These are phyloP conservation scores for Inonotus obliquus DNA, from an alignment of 1,284 basidiomycete genomes.

Conservation along the genomic window DNA sequence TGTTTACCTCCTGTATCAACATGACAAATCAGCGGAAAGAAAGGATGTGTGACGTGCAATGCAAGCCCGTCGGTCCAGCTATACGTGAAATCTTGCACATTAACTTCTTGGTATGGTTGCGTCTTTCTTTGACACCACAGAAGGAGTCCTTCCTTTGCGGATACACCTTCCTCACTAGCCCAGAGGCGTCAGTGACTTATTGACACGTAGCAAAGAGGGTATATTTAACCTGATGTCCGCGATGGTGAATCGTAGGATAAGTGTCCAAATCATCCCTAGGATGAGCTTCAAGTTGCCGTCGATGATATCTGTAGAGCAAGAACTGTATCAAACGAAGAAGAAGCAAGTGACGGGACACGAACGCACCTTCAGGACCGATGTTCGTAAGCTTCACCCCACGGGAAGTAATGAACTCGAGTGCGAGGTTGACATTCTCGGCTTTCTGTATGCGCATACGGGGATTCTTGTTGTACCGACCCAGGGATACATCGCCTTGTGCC, in stretches of 20 bases:
- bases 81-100: conserved; percentile 89
- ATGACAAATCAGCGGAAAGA: conserved; percentile 1
- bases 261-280: conserved; percentile 98
- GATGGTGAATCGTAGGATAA: conserved; percentile 95
- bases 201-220: neutral
- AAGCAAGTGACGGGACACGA: neutral
- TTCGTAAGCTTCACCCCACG: conserved; percentile 96
- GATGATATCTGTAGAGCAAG: conserved; percentile 73
- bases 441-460: conserved; percentile 94
- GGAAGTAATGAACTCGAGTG: conserved; percentile 91
- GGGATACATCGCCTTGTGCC: conserved; percentile 71
- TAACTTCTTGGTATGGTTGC: conserved; percentile 83
- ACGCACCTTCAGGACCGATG: conserved; percentile 87
- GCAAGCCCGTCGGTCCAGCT: conserved; percentile 96
- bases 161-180: conserved; percentile 90
- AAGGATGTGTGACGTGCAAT: conserved; percentile 46
- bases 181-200: conserved; percentile 15
- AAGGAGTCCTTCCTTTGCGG: conserved; percentile 92
- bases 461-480: conserved; percentile 88
- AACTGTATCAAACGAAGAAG: neutral
- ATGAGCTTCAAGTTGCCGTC: conserved; percentile 98
- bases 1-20: conserved; percentile 30
- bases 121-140: conserved; percentile 99
- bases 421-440: conserved; percentile 97
- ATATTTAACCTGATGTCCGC: conserved; percentile 85